Base-by-base conservation (phyloP, 2,329 filamentous ascomycete genomes). In the Alternaria triticina region DNA sequence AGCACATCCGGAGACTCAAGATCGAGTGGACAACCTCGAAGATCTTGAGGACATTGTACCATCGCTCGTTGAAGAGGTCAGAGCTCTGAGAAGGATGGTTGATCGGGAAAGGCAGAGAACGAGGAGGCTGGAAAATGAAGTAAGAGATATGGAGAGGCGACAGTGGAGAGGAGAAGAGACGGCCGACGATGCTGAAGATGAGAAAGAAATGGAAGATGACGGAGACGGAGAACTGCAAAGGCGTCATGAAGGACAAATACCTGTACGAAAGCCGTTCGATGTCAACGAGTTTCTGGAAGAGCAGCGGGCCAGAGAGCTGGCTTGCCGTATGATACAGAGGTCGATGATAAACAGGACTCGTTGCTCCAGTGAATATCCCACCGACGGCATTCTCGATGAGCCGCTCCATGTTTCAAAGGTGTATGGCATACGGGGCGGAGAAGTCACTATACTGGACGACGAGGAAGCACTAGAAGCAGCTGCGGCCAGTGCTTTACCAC, bases 141-240 rank as follows among this genome's bases (percentile, higher is more conserved):
- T 46, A 15, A 46, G 44, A 23, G 13, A 46, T 15, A 25, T 23
- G 44, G 44, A 2, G 15, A 46, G 44, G 17, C 44, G 44, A 3
- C 20, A 46, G 8, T 20, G 2, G 5, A 1, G 2, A 15, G 3
- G 0, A 13, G 20, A 5, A 4, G 44, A 46, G 7, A 0, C 1
- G 7, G 20, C 20, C 5, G 44, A 46, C 12, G 44, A 46, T 2
- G 44, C 12, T 23, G 44, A 12, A 4, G 44, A 46, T 15, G 44
- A 46, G 13, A 20, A 22, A 1, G 44, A 46, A 23, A 15, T 46
- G 12, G 6, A 25, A 1, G 22, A 46, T 3, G 20, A 46, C 25
- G 44, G 12, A 23, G 44, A 23, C 6, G 13, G 20, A 25, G 44
- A 40, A 11, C 4, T 40, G 9, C n/a, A 40, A 1, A 11, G 6